Percentiles rank a stretch among this genome's conserved stretches.
Conservation (phyloP, 2,329 filamentous ascomycete species). For the Colletotrichum sp. region DNA sequence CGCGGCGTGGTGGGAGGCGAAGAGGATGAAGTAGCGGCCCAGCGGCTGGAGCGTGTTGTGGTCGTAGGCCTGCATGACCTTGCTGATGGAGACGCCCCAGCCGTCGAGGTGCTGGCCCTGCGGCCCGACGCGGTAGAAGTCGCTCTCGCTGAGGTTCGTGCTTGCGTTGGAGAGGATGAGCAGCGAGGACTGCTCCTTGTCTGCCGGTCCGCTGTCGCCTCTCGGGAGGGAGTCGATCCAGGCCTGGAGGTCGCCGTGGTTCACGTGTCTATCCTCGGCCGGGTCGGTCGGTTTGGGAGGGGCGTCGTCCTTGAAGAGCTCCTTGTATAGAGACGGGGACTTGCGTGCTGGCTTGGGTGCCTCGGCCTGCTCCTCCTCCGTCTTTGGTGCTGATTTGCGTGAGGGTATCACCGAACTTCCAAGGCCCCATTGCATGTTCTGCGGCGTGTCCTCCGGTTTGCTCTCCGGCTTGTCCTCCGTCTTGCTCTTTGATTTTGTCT, state of each 20-base stretch:
- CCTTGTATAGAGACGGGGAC: background rate
- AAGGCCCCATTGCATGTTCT: background rate
- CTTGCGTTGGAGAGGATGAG: constrained; percentile 66
- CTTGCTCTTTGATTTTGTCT: background rate
- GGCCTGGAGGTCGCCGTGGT: constrained; percentile 15
- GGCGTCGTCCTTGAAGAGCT: constrained; percentile 8
- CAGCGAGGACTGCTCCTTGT: constrained; percentile 30
- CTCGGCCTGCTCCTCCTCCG: background rate
- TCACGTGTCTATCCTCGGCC: background rate
- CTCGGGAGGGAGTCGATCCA: constrained; percentile 16
- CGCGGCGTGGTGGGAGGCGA: constrained; percentile 65
- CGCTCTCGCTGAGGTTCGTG: constrained; percentile 65
- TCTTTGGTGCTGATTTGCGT: background rate
- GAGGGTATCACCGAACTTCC: background rate
- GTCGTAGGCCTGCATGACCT: constrained; percentile 70
- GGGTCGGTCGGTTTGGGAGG: background rate
- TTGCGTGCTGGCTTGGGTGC: background rate
- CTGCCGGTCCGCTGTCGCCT: background rate
- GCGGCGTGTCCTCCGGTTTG: background rate
- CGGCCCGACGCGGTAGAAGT: constrained; percentile 73
- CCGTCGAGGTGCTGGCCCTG: constrained; percentile 68
- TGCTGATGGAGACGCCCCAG: constrained; percentile 69
- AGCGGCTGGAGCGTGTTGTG: constrained; percentile 65
- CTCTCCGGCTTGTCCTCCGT: background rate
- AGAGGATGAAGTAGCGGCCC: constrained; percentile 74